Base-by-base conservation (phyloP, 257 asterid genomes). In the Cinchona pubescens region DNA sequence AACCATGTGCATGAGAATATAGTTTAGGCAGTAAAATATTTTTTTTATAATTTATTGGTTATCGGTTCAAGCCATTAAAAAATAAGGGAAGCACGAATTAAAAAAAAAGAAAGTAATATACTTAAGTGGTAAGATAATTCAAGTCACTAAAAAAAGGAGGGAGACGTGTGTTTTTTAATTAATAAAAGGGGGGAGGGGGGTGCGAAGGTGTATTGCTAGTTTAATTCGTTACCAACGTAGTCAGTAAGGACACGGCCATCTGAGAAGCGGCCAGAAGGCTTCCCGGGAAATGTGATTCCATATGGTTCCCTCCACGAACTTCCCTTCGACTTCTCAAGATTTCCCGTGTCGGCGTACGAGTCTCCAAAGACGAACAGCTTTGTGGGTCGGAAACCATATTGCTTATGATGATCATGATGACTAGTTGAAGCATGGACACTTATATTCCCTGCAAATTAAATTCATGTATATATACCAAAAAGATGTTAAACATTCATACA, bases 231-330 rank as follows among this genome's bases (percentile, higher is more conserved):
- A 90, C 99, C 98, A 10, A 95, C 12, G 79, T 75, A 95, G 79
- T 95, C 99, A 13, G 99, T 92, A 85, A 92, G 88, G 13, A 95
- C 85, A 19, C 96, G 96, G 67, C 99, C 99, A 61, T 95, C 96
- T 60, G 98, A 92, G 78, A 82, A 95, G 10, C 99, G 83, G 73
- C 99, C 99, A 79, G 97, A 78, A 29, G 99, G 99, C 69, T 91
- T 92, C 38, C 99, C 99, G 42, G 99, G 99, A 46, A 90, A 90
- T 74, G 97, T 92, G 82, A 75, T 18, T 25, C 99, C 98, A 76
- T 95, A 95, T 1, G 99, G 99, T 18, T 71, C 74, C 25, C 69
- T 83, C 99, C 99, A 95, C 1, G 97, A 90, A 55, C 67, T 79
- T 23, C 88, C 94, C 16, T 83, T 0, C 0, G 92, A 46, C 67